Evolutionary conservation across 768 basidiomycete genomes (phyloP), one percentile per base, ranked within the genome.

Genomic region (Termitomyces bulborhizus): DNA sequence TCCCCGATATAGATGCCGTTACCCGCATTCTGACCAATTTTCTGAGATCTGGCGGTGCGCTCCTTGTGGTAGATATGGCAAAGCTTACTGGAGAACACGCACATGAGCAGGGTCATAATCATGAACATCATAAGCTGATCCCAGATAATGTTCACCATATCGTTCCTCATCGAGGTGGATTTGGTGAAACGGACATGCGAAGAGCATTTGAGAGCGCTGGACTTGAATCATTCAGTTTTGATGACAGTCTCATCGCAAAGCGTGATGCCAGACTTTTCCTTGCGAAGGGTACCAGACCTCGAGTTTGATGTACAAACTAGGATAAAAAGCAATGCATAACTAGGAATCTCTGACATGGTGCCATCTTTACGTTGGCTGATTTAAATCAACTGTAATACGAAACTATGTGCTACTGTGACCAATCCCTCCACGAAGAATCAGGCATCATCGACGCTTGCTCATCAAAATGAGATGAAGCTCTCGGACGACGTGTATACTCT

Each of bases 31-130:
- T 90, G n/a, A 73, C 69, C 2, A 69, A 68, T 41, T 82, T 82
- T 63, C 71, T 91, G 59, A 86, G 82, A 56, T 83, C 83, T 0
- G 77, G 80, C 1, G 88, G 85, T 0, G 66, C 69, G 29, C 71
- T 90, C 0, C 69, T 89, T 42, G 78, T 90, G 15, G 67, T 75
- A 4, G 88, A 90, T 58, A 66, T 72, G 26, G 56, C 64, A 21
- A 64, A 58, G 9, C 58, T 51, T 1, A 52, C 59, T 13, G 54
- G 46, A 45, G 55, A 54, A 1, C 26, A 56, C 40, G 34, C 39
- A 42, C 60, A 56, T 39, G 36, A 37, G 15, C 36, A 37, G 15
- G 36, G 36, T 2, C 36, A 37, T 36, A 48, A 13, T 9, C 59
- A 60, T 43, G 53, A 39, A 13, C 54, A 62, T 42, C 46, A 57